A percentile compares a stretch with the other conserved stretches of the same genome.
Conservation (phyloP, 2,329 filamentous ascomycete genomes). For the Claviceps cyperi region DNA sequence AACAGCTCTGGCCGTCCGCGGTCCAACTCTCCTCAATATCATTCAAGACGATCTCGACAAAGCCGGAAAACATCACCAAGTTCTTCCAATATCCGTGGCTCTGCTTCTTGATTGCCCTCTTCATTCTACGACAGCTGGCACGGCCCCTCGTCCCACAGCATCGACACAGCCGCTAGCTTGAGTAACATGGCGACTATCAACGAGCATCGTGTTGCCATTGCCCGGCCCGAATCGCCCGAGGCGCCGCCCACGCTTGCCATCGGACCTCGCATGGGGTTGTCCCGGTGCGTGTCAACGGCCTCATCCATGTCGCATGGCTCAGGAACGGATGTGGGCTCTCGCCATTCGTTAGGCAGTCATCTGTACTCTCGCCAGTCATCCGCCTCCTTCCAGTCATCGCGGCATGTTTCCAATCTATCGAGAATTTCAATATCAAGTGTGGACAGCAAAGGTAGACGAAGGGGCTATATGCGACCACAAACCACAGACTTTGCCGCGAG, state of each 20-base stretch:
- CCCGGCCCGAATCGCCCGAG: slow-evolving; percentile 37
- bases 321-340: slow-evolving; percentile 31
- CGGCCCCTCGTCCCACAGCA: neutral
- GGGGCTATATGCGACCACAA: slow-evolving; percentile 79
- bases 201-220: slow-evolving; percentile 12
- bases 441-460: slow-evolving; percentile 35
- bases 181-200: slow-evolving; percentile 21
- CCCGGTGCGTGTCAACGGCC: slow-evolving; percentile 49
- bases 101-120: neutral
- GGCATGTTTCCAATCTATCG: slow-evolving; percentile 21
- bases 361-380: slow-evolving; percentile 45
- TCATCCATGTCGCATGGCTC: slow-evolving; percentile 46
- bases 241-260: slow-evolving; percentile 48
- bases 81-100: neutral
- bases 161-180: neutral
- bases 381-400: slow-evolving; percentile 35
- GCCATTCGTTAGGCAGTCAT: slow-evolving; percentile 42
- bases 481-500: slow-evolving; percentile 83
- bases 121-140: neutral
- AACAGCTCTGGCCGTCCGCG: slow-evolving; percentile 2
- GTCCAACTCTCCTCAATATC: slow-evolving; percentile 1
- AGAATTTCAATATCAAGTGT: slow-evolving; percentile 33
- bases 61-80: neutral
- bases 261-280: slow-evolving; percentile 40
- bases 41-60: neutral